Percentiles rank a stretch among this genome's conserved stretches.
Evolutionary conservation across 2,329 filamentous ascomycete species (phyloP).

Genomic region (Sporothrix euskadiensis): DNA sequence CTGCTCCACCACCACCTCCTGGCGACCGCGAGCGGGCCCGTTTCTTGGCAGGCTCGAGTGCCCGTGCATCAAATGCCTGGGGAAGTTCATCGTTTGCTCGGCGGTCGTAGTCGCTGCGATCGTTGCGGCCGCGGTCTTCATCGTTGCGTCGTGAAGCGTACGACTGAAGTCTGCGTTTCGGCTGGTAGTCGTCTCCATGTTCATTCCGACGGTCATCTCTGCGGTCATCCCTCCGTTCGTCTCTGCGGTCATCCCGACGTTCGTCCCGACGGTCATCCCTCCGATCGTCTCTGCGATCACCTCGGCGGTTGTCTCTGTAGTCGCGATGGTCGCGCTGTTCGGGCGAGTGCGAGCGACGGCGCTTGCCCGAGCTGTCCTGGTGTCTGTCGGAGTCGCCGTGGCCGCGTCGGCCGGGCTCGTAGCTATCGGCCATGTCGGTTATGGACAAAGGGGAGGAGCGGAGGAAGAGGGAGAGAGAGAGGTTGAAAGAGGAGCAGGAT

Average conservation of each 20-base stretch:
- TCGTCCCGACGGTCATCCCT: not conserved
- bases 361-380: not conserved
- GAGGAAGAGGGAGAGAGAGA: not conserved
- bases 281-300: not conserved
- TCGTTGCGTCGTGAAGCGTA: conserved; percentile 11
- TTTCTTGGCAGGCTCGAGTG: conserved; percentile 60
- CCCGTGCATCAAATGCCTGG: conserved; percentile 61
- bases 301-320: not conserved
- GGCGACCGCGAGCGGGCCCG: conserved; percentile 57
- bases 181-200: conserved; percentile 14
- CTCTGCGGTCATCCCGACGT: not conserved
- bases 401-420: not conserved
- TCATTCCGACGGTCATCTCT: not conserved
- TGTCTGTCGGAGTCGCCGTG: not conserved
- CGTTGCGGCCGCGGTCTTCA: not conserved
- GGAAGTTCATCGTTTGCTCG: conserved; percentile 49
- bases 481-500: not conserved
- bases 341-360: conserved; percentile 25
- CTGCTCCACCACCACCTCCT: conserved; percentile 13
- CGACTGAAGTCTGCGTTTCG: conserved; percentile 13
- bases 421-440: conserved; percentile 21
- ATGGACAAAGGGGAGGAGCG: not conserved
- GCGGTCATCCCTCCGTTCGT: conserved; percentile 10
- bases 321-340: conserved; percentile 15
- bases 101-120: conserved; percentile 32